Base-by-base conservation (phyloP, 805 yeast genomes). In the Cyberlindnera mississippiensis region DNA sequence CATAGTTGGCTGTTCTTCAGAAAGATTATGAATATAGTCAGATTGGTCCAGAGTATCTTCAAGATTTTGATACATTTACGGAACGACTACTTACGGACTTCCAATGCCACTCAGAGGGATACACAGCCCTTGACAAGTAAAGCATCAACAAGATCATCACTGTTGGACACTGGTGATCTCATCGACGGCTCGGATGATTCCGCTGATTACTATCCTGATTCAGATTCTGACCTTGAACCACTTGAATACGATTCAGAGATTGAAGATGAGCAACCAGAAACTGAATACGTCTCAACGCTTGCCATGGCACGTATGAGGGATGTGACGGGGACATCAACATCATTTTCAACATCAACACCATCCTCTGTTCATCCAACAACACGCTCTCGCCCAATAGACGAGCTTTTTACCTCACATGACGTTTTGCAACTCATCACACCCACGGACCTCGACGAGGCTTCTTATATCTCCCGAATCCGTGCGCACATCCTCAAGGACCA, bases 211-310 rank as follows among this genome's bases (percentile, higher is more conserved):
- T 26, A 48, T 41, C 44, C 53, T 55, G 49, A 59, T 57, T 48
- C 59, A 14, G 57, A 52, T 16, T 44, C 50, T 4, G 60, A 54
- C 15, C 12, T 24, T 24, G 59, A 55, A 31, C 64, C 66, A 6
- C 49, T 50, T 9, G 70, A 68, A 33, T 66, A 54, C 22, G 56
- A 54, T 31, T 65, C 63, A 4, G 56, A 57, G 6, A 46, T 51
- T 14, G 62, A 55, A 15, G 60, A 59, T 9, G 62, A 52, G 1
- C 44, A 47, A 12, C 59, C 54, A 4, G 40, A 35, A 11, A 29
- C 20, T 5, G 45, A 42, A 22, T 52, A 52, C 29, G 24, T 52
- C 11, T 32, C 51, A 11, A 37, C 49, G 7, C 37, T 48, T 11
- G 43, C 51, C 9, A 24, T 33, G 28, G 47, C 52, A 12, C 48